A percentile compares a stretch with the other conserved stretches of the same genome.
Conservation (phyloP, 2,329 filamentous ascomycete genomes). For the Aspergillus ibericus region DNA sequence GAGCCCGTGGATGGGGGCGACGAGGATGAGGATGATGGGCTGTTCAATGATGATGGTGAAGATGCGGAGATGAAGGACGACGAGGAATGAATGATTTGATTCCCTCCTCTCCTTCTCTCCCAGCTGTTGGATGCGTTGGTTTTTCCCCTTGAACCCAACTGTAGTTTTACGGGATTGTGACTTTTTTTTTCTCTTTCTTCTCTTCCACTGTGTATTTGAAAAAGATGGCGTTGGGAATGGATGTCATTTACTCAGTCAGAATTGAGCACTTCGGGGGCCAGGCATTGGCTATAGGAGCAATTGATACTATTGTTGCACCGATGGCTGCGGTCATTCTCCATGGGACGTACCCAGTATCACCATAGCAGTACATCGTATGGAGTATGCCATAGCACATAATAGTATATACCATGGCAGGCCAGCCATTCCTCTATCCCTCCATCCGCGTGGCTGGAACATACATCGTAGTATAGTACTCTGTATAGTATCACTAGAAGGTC, state of each 20-base stretch:
- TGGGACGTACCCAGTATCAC: too few relatives aligned
- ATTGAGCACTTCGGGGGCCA: background rate
- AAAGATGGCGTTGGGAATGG: slow-evolving; percentile 10
- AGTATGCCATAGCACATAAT: too few relatives aligned
- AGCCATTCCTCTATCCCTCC: too few relatives aligned
- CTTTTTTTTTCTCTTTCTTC: slow-evolving; percentile 16
- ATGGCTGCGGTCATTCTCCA: too few relatives aligned
- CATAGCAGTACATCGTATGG: too few relatives aligned
- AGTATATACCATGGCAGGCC: too few relatives aligned
- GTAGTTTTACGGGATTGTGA: slow-evolving; percentile 9
- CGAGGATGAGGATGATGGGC: slow-evolving; percentile 36
- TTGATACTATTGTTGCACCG: too few relatives aligned
- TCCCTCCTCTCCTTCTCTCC: background rate
- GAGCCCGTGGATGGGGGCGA: slow-evolving; percentile 20
- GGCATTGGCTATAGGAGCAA: too few relatives aligned
- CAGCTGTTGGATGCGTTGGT: background rate
- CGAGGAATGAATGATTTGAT: slow-evolving; percentile 22
- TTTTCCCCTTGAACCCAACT: slow-evolving; percentile 8
- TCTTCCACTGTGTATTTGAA: slow-evolving; percentile 9
- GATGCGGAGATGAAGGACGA: slow-evolving; percentile 41
- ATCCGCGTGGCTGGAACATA: too few relatives aligned
- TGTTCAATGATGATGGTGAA: slow-evolving; percentile 37
- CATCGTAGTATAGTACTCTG: too few relatives aligned
- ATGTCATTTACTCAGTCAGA: background rate
- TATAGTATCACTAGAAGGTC: too few relatives aligned